Evolutionary conservation across 2,329 filamentous ascomycete genomes (phyloP).

Genomic region (Botryotinia narcissicola): DNA sequence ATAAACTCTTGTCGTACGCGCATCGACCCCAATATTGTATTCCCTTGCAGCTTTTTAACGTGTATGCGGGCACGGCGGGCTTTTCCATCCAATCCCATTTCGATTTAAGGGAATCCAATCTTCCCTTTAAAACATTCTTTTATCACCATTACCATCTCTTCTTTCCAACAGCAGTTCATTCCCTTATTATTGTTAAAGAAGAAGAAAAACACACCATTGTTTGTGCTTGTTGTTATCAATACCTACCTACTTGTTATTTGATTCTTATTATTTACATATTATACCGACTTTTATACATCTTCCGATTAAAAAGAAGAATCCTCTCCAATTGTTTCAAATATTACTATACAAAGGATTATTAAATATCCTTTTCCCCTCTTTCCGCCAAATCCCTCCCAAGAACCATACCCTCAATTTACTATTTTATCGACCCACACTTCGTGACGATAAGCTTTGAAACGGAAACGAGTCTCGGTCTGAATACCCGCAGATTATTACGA

Average conservation of each 20-base stretch:
- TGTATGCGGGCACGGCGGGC: neutral
- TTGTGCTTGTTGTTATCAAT: neutral
- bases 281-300: neutral
- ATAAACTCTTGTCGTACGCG: slow-evolving; percentile 9
- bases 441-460: slow-evolving; percentile 20
- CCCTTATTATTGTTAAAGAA: neutral
- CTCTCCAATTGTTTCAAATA: neutral
- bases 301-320: neutral
- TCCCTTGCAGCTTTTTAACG: slow-evolving; percentile 3
- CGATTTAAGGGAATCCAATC: neutral
- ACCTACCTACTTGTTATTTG: neutral
- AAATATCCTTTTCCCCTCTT: neutral
- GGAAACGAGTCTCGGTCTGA: slow-evolving; percentile 20
- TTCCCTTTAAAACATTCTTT: neutral
- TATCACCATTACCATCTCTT: neutral
- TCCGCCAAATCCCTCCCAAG: neutral
- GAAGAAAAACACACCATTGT: neutral
- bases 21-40: slow-evolving; percentile 10
- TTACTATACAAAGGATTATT: neutral
- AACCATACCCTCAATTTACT: neutral
- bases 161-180: neutral
- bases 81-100: neutral
- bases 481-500: slow-evolving; percentile 17
- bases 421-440: slow-evolving; percentile 17
- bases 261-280: neutral